Conservation (phyloP, 495 filamentous ascomycete genomes). For the Penicillium bovifimosum region DNA sequence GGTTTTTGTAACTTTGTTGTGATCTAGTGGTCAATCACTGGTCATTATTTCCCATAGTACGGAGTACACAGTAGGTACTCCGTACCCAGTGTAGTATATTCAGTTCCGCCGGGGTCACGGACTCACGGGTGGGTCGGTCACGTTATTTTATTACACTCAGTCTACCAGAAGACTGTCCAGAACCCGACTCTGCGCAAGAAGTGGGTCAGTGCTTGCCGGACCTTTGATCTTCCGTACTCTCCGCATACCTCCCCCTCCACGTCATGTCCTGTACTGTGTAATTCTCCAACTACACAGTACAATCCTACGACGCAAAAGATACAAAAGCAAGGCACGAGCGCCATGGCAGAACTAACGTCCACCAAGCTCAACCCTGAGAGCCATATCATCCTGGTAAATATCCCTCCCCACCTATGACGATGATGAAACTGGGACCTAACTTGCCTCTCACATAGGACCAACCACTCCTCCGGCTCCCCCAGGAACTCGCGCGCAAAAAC, state of each 20-base stretch:
- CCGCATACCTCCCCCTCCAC: conserved; percentile 23
- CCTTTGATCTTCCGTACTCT: conserved; percentile 14
- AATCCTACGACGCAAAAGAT: neutral
- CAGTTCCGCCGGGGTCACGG: too few relatives aligned
- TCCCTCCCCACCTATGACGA: conserved; percentile 7
- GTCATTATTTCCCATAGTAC: too few relatives aligned
- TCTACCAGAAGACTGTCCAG: too few relatives aligned
- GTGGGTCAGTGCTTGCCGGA: conserved; percentile 7
- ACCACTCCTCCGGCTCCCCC: conserved; percentile 84
- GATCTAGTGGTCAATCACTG: too few relatives aligned
- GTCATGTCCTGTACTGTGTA: conserved; percentile 3
- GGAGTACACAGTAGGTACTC: too few relatives aligned
- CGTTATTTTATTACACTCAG: too few relatives aligned
- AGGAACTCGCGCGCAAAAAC: conserved; percentile 86
- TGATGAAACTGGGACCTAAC: conserved; percentile 12
- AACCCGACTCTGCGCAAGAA: conserved; percentile 1
- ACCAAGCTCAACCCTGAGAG: conserved; percentile 69
- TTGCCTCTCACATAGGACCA: conserved; percentile 61
- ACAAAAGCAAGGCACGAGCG: neutral
- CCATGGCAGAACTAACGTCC: conserved; percentile 50
- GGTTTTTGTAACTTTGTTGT: too few relatives aligned
- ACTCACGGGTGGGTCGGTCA: too few relatives aligned
- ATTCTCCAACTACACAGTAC: neutral
- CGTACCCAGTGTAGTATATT: too few relatives aligned
- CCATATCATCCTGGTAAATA: conserved; percentile 61